Conservation (phyloP, 768 basidiomycete species). For the Pisolithus tinctorius region DNA sequence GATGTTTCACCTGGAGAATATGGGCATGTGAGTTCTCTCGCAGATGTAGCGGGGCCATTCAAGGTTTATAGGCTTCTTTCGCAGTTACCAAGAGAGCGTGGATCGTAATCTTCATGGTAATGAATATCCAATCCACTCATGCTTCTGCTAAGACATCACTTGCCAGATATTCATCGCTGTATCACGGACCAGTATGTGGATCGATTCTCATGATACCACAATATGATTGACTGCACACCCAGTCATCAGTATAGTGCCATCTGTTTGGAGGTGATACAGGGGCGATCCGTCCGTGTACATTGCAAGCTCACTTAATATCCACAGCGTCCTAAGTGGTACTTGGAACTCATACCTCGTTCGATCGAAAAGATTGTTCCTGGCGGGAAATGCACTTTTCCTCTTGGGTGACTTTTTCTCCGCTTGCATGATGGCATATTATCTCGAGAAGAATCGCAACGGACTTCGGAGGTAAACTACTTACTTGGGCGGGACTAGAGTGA, state of each 20-base stretch:
- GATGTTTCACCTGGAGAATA: conserved; percentile 7
- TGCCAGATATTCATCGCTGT: background rate
- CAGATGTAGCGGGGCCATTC: too few species aligned
- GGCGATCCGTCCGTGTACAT: too few species aligned
- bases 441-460: background rate
- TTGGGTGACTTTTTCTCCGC: conserved; percentile 3
- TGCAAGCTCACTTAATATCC: background rate
- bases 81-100: background rate
- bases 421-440: conserved; percentile 1
- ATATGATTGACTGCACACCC: background rate
- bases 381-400: conserved; percentile 4
- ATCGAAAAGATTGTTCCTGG: background rate
- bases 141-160: background rate
- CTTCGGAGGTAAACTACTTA: background rate
- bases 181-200: conserved; percentile 1
- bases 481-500: too few species aligned
- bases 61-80: background rate
- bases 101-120: conserved; percentile 4
- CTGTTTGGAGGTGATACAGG: background rate
- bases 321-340: background rate
- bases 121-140: background rate
- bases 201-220: background rate
- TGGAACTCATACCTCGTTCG: background rate
- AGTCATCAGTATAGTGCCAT: background rate
- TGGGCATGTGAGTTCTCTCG: background rate